These are phyloP conservation scores for Sherardia arvensis DNA, from an alignment of 257 asterid species.

Conservation along the genomic window DNA sequence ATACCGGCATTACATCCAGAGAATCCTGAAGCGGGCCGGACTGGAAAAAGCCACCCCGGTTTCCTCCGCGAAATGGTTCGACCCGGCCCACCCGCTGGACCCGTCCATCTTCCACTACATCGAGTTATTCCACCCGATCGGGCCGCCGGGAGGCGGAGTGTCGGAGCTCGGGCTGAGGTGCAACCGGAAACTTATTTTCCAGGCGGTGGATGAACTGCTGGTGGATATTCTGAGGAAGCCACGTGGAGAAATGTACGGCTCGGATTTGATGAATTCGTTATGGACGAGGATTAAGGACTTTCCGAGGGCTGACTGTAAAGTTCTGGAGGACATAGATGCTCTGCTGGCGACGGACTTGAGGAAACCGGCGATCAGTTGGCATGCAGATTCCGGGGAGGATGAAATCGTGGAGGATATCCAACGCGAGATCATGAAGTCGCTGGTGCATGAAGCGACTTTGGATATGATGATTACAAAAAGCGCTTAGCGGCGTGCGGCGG, in stretches of 20 bases:
- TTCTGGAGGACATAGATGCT: constrained; percentile 62
- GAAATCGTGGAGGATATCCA: constrained; percentile 46
- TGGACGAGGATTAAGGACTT: constrained; percentile 33
- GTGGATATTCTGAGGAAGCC: constrained; percentile 24
- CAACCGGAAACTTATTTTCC: constrained; percentile 65
- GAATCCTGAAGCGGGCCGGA: constrained; percentile 59
- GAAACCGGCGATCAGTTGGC: background rate
- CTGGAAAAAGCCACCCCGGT: constrained; percentile 25
- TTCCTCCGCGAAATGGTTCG: constrained; percentile 44
- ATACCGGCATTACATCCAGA: constrained; percentile 38
- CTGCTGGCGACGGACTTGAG: constrained; percentile 41
- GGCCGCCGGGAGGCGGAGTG: background rate
- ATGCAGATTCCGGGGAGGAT: constrained; percentile 22
- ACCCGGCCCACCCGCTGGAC: constrained; percentile 59
- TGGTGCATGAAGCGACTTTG: constrained; percentile 49
- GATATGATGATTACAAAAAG: background rate
- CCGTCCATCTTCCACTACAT: constrained; percentile 71
- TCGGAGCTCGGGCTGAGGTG: constrained; percentile 27
- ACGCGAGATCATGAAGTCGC: constrained; percentile 42
- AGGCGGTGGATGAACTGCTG: constrained; percentile 56
- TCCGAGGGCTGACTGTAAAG: constrained; percentile 50
- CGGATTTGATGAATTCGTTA: constrained; percentile 25
- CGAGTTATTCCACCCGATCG: constrained; percentile 52
- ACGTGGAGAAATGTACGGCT: constrained; percentile 6
- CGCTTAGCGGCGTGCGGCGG: background rate